phyloP scores from a whole-genome alignment of 73 alveolate genomes.

The Tetrahymena borealis region DNA sequence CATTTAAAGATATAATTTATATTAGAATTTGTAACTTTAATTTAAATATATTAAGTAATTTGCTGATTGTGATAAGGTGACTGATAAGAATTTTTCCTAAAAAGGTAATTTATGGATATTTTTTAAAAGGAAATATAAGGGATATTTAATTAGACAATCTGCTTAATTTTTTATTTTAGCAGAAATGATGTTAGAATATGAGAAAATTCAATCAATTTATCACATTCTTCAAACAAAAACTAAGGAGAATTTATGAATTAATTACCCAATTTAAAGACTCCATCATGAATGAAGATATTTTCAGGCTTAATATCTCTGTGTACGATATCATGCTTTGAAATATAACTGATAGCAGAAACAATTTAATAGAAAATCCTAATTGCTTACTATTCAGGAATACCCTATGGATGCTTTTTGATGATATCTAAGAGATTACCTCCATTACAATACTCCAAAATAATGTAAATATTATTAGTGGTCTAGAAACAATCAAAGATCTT shows the following conservation, averaged over 20 bases:
- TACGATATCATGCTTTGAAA: conserved; percentile 13
- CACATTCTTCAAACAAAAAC: not conserved
- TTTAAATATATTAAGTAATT: not conserved
- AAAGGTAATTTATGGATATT: too few relatives aligned
- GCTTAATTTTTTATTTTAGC: too few relatives aligned
- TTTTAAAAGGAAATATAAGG: too few relatives aligned
- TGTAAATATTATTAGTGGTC: conserved; percentile 27
- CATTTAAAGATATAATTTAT: not conserved
- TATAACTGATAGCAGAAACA: conserved; percentile 9
- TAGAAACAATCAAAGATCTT: conserved; percentile 35
- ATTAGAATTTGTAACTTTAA: not conserved
- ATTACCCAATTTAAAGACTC: conserved; percentile 23
- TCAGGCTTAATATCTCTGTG: conserved; percentile 47
- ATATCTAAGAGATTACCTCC: conserved; percentile 26
- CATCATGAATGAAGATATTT: conserved; percentile 40
- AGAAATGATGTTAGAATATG: too few relatives aligned
- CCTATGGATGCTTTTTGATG: conserved; percentile 10
- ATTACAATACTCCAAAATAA: conserved; percentile 35
- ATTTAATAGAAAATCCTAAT: conserved; percentile 9
- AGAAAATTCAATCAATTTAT: too few relatives aligned
- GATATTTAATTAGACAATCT: too few relatives aligned
- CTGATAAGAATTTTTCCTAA: not conserved
- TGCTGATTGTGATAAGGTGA: not conserved
- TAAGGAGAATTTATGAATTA: not conserved
- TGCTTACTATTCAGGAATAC: conserved; percentile 36